Evolutionary conservation across 495 filamentous ascomycete species (phyloP), one percentile per base, ranked within the genome.

Genomic region (Oleoguttula mirabilis): DNA sequence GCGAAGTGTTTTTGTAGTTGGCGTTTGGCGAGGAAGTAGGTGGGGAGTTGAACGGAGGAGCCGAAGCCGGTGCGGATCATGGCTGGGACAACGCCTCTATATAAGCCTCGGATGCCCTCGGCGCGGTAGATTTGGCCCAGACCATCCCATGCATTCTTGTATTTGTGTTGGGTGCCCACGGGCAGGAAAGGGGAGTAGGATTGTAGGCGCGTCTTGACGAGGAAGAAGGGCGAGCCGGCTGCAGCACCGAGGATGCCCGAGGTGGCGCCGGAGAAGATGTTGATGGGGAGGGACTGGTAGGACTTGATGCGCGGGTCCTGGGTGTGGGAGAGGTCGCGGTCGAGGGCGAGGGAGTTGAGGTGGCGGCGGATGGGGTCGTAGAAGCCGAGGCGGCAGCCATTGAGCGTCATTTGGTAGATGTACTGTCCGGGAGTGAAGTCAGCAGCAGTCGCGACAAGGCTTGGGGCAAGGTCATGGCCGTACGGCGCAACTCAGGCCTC

Each of bases 51-150:
- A 34, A 96, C 90, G 32, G 82, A 82, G 62, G 81, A 88, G 14
- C 90, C 90, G 58, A 95, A 95, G 19, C 90, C 88, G 0, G 90
- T 99, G 25, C 90, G 69, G 36, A 99, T 80, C 85, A 95, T 95
- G n/a, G 90, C 88, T 3, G 90, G 88, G 0, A 77, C 80, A 0
- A 95, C 81, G 34, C 90, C 90, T 24, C 90, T 69, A 54, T 94
- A 99, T 23, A 95, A 58, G 1, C 90, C 90, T 24, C 65, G 66
- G 21, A 92, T 54, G 1, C 90, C 92, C 60, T 96, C 90, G 1
- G 61, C 64, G 12, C 57, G 54, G 58, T 82, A 83, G 41, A 99
- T 95, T 57, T 82, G 73, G 14, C 67, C 59, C 46, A 95, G 64
- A 2, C 88, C 90, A 60, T 96, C 85, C 36, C 78, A 60, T 0